phyloP scores from a whole-genome alignment of 2,329 filamentous ascomycete species.

The Cephalotrichum gorgonifer region DNA sequence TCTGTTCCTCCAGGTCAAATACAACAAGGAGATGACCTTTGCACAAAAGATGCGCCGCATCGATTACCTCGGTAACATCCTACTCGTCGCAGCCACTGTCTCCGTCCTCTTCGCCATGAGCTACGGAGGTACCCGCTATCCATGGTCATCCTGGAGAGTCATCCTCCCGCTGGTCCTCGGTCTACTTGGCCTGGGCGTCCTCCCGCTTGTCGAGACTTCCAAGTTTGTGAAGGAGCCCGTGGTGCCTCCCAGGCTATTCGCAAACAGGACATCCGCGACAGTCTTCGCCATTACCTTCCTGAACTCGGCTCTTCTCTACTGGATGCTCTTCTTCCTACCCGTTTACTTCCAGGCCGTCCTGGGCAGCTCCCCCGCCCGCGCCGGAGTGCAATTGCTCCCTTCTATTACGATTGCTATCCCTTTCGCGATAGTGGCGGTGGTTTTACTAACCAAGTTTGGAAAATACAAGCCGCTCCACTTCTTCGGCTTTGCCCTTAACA shows the following conservation, averaged over 20 bases:
- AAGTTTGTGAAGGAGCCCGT: background rate
- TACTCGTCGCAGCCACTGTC: slow-evolving; percentile 27
- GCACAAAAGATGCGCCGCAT: too few species aligned
- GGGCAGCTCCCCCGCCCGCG: slow-evolving; percentile 21
- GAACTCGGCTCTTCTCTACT: slow-evolving; percentile 18
- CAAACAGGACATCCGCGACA: slow-evolving; percentile 23
- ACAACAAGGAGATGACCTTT: too few species aligned
- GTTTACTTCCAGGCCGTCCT: slow-evolving; percentile 38
- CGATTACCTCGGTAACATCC: slow-evolving; percentile 28
- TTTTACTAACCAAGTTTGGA: slow-evolving; percentile 24
- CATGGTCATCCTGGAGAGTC: slow-evolving; percentile 28
- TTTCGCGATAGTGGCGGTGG: slow-evolving; percentile 13
- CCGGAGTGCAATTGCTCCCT: slow-evolving; percentile 14
- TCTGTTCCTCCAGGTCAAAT: too few species aligned
- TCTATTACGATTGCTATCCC: slow-evolving; percentile 6
- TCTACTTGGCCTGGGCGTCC: slow-evolving; percentile 14
- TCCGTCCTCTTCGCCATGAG: slow-evolving; percentile 31
- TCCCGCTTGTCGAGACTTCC: slow-evolving; percentile 10
- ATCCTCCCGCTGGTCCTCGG: slow-evolving; percentile 33
- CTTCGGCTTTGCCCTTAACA: slow-evolving; percentile 19
- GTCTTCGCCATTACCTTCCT: slow-evolving; percentile 25
- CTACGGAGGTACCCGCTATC: slow-evolving; percentile 28
- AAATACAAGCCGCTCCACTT: slow-evolving; percentile 35
- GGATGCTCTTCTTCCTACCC: slow-evolving; percentile 26
- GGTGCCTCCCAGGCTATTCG: slow-evolving; percentile 11